Evolutionary conservation across 345 rosid genomes (phyloP), one percentile per base, ranked within the genome.

Genomic region (Gossypium sturtianum): DNA sequence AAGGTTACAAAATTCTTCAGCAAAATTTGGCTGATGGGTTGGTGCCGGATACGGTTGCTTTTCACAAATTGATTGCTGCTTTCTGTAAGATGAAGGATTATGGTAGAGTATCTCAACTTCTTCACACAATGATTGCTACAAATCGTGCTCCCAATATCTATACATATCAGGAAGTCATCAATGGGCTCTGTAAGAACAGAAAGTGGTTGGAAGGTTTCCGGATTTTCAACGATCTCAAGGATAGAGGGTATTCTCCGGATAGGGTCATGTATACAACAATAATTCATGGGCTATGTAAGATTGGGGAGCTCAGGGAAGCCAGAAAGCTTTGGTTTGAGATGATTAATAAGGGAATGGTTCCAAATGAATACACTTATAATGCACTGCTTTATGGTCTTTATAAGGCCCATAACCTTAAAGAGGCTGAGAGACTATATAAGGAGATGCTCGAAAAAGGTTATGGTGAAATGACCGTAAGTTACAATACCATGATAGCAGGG

Each of bases 271-370:
- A 88, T 57, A 77, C 81, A 16, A 88, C 86, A 6, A 71, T 88
- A 81, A 82, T 88, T 76, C 76, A 76, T 22, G 85, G 85, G 45
- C 80, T 87, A 48, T 84, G 87, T 47, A 9, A 76, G 73, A 70
- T 66, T 13, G 80, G 80, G 64, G 12, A 9, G 70, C 38, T 88
- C 53, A 78, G 75, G 74, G 71, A 81, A 38, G 87, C 89, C 22
- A 75, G 70, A 71, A 73, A 82, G 68, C 78, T 88, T 45, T 88
- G 87, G 92, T 78, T 74, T 77, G 89, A 86, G 78, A 86, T 88
- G 92, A 76, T 82, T 48, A 66, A 43, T 4, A 84, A 67, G 78
- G 85, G 87, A 8, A 73, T 86, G 58, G 59, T 51, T 57, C 90
- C 90, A 9, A 77, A 83, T 70, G 80, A 73, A 54, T 72, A 78